These are phyloP conservation scores for Crepidotus sp. DNA, from an alignment of 1,284 basidiomycete genomes.

Conservation along the genomic window DNA sequence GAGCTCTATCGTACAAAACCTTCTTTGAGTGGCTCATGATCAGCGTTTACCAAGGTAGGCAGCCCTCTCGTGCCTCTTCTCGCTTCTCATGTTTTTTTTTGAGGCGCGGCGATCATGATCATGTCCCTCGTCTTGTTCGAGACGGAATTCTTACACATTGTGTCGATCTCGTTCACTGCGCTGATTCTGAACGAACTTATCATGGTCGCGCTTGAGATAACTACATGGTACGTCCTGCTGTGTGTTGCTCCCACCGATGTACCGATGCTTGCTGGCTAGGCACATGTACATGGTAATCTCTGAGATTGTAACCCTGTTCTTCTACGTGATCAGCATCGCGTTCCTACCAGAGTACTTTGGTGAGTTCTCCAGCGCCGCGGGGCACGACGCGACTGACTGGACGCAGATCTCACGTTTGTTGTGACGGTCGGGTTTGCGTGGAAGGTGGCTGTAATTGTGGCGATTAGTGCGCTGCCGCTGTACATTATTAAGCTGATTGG, in stretches of 20 bases:
- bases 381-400: slow-evolving; percentile 1
- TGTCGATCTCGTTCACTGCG: slow-evolving; percentile 96
- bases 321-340: slow-evolving; percentile 89
- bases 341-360: slow-evolving; percentile 97
- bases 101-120: slow-evolving; percentile 97
- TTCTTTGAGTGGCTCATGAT: slow-evolving; percentile 99
- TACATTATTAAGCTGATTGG: slow-evolving; percentile 87
- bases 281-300: slow-evolving; percentile 95
- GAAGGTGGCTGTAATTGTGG: slow-evolving; percentile 95
- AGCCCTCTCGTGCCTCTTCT: neutral
- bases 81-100: neutral
- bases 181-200: slow-evolving; percentile 95
- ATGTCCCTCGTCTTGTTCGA: slow-evolving; percentile 94
- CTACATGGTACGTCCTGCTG: slow-evolving; percentile 68
- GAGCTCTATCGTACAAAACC: slow-evolving; percentile 89
- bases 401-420: slow-evolving; percentile 84
- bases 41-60: slow-evolving; percentile 89
- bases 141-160: slow-evolving; percentile 96
- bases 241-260: slow-evolving; percentile 5
- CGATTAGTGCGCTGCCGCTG: slow-evolving; percentile 85
- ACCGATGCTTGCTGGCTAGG: slow-evolving; percentile 38
- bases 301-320: slow-evolving; percentile 79
- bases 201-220: slow-evolving; percentile 98
- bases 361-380: slow-evolving; percentile 32
- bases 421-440: slow-evolving; percentile 82